A percentile compares a stretch with the other conserved stretches of the same genome.
Conservation (phyloP, 495 filamentous ascomycete species). For the Tuber aestivum region DNA sequence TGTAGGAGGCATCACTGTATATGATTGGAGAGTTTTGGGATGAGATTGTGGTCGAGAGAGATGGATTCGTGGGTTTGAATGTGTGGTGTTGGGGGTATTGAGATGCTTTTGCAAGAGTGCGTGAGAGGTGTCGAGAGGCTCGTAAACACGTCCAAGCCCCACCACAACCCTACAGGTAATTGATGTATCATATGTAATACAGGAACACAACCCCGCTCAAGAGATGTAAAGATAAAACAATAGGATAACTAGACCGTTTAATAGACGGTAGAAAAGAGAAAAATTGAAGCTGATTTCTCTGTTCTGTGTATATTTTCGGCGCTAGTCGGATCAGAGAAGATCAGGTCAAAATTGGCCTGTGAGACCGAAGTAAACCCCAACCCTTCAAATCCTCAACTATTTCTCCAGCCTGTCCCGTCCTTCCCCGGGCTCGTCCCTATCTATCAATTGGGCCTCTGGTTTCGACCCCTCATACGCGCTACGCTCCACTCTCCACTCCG, state of each 20-base stretch:
- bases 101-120: neutral
- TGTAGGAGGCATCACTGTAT: slow-evolving; percentile 39
- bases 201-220: neutral
- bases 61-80: slow-evolving; percentile 17
- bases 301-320: slow-evolving; percentile 4
- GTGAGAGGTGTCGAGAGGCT: neutral
- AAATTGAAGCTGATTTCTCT: neutral
- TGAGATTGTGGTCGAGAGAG: slow-evolving; percentile 27
- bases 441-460: slow-evolving; percentile 43
- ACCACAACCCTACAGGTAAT: neutral
- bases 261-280: neutral
- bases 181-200: neutral
- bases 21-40: slow-evolving; percentile 11
- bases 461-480: slow-evolving; percentile 9
- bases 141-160: neutral
- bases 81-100: slow-evolving; percentile 6
- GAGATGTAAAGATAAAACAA: slow-evolving; percentile 2
- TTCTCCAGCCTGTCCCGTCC: slow-evolving; percentile 31
- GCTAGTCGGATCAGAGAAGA: neutral
- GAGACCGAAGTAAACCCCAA: slow-evolving; percentile 36
- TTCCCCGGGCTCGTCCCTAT: slow-evolving; percentile 37
- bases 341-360: slow-evolving; percentile 6
- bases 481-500: slow-evolving; percentile 14
- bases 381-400: slow-evolving; percentile 39
- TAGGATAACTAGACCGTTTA: neutral